These are phyloP conservation scores for Claviceps maximensis DNA, from an alignment of 2,329 filamentous ascomycete genomes.

Conservation along the genomic window DNA sequence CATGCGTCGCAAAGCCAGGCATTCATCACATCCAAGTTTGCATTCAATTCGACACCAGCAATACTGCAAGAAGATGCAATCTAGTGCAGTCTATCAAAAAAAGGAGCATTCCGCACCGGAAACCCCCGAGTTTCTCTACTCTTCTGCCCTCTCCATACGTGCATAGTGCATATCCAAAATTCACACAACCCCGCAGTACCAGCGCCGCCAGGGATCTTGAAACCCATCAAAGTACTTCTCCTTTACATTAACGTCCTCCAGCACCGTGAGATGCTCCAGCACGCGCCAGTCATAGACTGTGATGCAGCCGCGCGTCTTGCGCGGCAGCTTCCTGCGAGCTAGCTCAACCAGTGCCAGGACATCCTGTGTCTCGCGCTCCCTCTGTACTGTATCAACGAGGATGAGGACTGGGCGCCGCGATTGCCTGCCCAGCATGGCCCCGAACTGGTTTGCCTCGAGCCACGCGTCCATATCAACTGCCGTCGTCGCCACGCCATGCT, in stretches of 20 bases:
- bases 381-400: slow-evolving; percentile 28
- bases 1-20: no score
- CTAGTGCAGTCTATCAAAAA: no score
- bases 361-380: slow-evolving; percentile 15
- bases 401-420: slow-evolving; percentile 9
- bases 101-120: no score
- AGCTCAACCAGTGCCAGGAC: slow-evolving; percentile 22
- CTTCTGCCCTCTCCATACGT: no score
- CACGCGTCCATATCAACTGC: slow-evolving; percentile 24
- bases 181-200: slow-evolving; percentile 30
- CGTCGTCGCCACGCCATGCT: slow-evolving; percentile 27
- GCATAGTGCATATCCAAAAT: no score
- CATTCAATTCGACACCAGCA: no score
- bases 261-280: slow-evolving; percentile 25
- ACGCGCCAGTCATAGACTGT: slow-evolving; percentile 35
- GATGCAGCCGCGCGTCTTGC: slow-evolving; percentile 23
- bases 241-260: slow-evolving; percentile 21
- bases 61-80: no score
- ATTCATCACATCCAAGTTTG: no score
- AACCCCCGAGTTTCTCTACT: no score
- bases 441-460: slow-evolving; percentile 8
- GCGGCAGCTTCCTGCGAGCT: slow-evolving; percentile 14
- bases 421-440: neutral
- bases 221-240: slow-evolving; percentile 22
- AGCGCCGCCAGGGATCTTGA: slow-evolving; percentile 29